Evolutionary conservation across 2,329 filamentous ascomycete genomes (phyloP).

Genomic region (Colletotrichum tropicale): DNA sequence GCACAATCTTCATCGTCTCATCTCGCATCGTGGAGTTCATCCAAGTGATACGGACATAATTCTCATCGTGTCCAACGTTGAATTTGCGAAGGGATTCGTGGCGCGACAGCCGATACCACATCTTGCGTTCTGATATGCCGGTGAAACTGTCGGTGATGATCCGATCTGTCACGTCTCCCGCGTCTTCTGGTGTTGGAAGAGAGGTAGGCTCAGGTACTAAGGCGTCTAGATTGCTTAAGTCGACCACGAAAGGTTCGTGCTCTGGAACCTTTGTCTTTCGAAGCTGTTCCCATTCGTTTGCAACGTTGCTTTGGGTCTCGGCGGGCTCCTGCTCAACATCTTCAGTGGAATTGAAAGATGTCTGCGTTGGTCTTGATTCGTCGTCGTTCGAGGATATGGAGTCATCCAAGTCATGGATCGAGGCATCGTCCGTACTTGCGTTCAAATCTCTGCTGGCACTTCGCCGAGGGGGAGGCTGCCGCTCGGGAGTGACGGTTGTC

Average conservation of each 20-base stretch:
- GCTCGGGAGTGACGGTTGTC: neutral
- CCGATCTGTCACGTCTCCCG: slow-evolving; percentile 46
- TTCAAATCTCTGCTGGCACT: slow-evolving; percentile 5
- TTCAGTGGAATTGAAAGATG: neutral
- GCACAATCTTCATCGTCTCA: slow-evolving; percentile 62
- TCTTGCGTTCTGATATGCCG: slow-evolving; percentile 62
- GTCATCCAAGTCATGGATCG: neutral
- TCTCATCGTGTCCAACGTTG: slow-evolving; percentile 61
- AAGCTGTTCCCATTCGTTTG: neutral
- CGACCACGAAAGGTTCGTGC: slow-evolving; percentile 27
- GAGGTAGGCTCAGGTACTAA: slow-evolving; percentile 33
- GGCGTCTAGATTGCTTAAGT: slow-evolving; percentile 35
- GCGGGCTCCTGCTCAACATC: no score
- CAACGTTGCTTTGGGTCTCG: neutral
- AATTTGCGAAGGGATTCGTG: slow-evolving; percentile 63
- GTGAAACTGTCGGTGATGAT: slow-evolving; percentile 58
- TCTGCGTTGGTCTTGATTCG: neutral
- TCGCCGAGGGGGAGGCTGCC: neutral
- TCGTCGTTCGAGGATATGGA: no score
- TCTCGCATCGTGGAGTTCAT: slow-evolving; percentile 54
- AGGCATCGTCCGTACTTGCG: neutral
- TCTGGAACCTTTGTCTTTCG: neutral
- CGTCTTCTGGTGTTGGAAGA: neutral
- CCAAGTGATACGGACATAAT: slow-evolving; percentile 66
- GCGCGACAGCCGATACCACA: slow-evolving; percentile 69